These are phyloP conservation scores for Colletotrichum chrysophilum DNA, from an alignment of 2,329 filamentous ascomycete species.

Conservation along the genomic window DNA sequence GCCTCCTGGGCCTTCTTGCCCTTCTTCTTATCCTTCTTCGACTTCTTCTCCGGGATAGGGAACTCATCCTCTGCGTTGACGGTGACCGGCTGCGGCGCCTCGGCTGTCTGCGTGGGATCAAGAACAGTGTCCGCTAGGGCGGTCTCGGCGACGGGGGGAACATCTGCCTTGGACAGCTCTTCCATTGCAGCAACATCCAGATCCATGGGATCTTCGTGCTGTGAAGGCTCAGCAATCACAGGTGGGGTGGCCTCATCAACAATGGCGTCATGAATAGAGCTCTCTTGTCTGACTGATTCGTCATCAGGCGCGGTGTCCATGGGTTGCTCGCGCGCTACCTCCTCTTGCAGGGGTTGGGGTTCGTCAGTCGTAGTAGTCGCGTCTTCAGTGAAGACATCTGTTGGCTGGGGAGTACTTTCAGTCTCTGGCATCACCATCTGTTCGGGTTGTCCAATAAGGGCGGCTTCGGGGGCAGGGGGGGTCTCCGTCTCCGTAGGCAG, in stretches of 20 bases:
- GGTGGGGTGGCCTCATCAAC: not conserved
- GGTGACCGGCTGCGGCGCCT: not conserved
- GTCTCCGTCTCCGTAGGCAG: not conserved
- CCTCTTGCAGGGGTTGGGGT: not conserved
- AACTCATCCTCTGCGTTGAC: not conserved
- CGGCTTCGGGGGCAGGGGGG: not conserved
- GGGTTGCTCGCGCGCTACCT: not conserved
- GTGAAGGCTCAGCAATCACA: not conserved
- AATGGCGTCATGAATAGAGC: not conserved
- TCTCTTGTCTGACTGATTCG: not conserved
- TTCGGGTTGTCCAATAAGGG: not conserved
- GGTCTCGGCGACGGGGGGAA: not conserved
- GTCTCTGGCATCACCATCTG: not conserved
- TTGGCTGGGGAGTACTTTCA: not conserved
- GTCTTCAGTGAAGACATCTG: not conserved
- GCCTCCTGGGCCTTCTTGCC: slow-evolving; percentile 8
- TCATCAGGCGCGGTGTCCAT: not conserved
- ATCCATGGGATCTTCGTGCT: not conserved
- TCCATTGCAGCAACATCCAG: not conserved
- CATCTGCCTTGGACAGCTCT: not conserved
- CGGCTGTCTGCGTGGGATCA: not conserved
- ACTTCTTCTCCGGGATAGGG: not conserved
- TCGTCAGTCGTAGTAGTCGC: not conserved
- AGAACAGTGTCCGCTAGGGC: not conserved
- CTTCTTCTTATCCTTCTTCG: not conserved